Base-by-base conservation (phyloP, 2,329 filamentous ascomycete genomes). In the Davidsoniella australis region DNA sequence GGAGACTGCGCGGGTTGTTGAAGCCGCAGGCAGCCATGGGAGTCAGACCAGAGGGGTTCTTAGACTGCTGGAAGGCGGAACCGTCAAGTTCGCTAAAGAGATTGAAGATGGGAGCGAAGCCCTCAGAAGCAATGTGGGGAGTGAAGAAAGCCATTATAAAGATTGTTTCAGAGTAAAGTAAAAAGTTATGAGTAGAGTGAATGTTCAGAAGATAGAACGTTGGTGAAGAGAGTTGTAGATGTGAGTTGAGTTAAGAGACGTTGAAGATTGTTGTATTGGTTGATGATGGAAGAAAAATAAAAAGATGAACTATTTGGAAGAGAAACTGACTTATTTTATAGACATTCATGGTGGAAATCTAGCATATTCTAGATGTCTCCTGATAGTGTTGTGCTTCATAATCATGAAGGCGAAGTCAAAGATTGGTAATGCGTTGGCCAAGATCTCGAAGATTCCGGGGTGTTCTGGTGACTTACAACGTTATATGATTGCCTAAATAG, bases 121-220 rank as follows among this genome's bases (percentile, higher is more conserved):
- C 70, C 56, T 68, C 59, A 60, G 70, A 66, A 54, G 64, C 56
- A 57, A 70, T 64, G 58, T 65, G 65, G 61, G 69, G 68, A 53
- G 71, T 68, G 66, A 78, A 78, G 67, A 78, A 66, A 56, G 75
- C 71, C 75, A 79, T 79, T 62, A 62, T 77, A 66, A 47, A 47
- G 39, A 36, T 17, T 17, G 26, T 48, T 38, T 9, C 17, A 41
- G 45, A 2, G 14, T 41, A 38, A 36, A 36, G 24, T 18, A 14
- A 9, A 23, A 36, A 16, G 10, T 47, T 23, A 23, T 51, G 44
- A 38, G 17, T 38, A 36, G 45, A 45, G 26, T 44, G 43, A 8
- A 16, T 43, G 12, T 45, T 23, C 33, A 36, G 41, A 39, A 37
- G 37, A 36, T 41, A 42, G 26, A n/a, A 45, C 48, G 37, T 38